Evolutionary conservation across 2,329 filamentous ascomycete species (phyloP).

Genomic region (Graphium sp.): DNA sequence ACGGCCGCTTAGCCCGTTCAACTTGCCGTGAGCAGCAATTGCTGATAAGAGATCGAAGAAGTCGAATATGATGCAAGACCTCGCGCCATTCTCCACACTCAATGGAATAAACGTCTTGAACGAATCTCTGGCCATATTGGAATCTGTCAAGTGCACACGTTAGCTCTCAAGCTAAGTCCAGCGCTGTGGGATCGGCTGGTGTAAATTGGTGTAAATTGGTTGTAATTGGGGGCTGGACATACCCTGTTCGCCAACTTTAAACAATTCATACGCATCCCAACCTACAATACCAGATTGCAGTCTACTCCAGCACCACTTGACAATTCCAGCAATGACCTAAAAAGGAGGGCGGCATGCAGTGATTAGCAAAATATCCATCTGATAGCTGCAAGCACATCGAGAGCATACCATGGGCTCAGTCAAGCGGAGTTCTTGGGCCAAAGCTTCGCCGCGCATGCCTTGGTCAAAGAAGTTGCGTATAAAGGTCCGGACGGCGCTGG

Average conservation of each 20-base stretch:
- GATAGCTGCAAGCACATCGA: constrained; percentile 1
- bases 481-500: constrained; percentile 81
- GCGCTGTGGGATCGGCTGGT: too few species aligned
- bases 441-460: constrained; percentile 46
- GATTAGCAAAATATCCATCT: background rate
- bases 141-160: too few species aligned
- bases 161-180: too few species aligned
- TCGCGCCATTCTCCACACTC: constrained; percentile 73
- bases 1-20: constrained; percentile 79
- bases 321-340: constrained; percentile 78
- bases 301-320: constrained; percentile 98
- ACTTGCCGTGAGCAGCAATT: constrained; percentile 82
- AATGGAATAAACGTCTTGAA: constrained; percentile 95
- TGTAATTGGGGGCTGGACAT: constrained; percentile 65
- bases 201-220: too few species aligned
- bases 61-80: constrained; percentile 80
- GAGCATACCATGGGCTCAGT: constrained; percentile 72
- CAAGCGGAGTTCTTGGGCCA: constrained; percentile 78
- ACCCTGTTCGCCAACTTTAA: constrained; percentile 89
- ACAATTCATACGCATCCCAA: constrained; percentile 94
- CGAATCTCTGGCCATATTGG: constrained; percentile 75
- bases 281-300: constrained; percentile 81
- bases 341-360: background rate
- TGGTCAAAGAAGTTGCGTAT: constrained; percentile 77
- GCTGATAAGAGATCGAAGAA: constrained; percentile 91